A percentile compares a stretch with the other conserved stretches of the same genome.
These are phyloP conservation scores for Pestalotiopsis sp. DNA, from an alignment of 2,329 filamentous ascomycete genomes.

Conservation along the genomic window DNA sequence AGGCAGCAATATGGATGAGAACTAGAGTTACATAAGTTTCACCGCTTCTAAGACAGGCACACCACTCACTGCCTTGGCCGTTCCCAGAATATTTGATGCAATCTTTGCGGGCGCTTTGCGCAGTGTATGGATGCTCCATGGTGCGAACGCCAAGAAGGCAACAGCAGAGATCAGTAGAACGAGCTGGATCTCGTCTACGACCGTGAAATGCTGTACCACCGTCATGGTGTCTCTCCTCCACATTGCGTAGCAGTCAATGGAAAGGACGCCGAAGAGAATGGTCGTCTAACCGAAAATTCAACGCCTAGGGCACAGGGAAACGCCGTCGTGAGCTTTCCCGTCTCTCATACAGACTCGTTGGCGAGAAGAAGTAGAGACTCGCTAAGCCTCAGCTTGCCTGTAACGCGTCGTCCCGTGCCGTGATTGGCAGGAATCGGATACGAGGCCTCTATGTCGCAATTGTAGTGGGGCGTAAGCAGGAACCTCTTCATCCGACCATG, in stretches of 20 bases:
- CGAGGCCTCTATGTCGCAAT: not conserved
- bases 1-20: not conserved
- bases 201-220: not conserved
- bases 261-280: not conserved
- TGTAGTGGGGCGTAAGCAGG: not conserved
- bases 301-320: too few relatives aligned
- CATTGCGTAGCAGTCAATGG: not conserved
- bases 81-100: not conserved
- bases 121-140: not conserved
- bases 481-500: not conserved
- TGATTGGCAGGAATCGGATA: not conserved
- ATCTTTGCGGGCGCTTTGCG: not conserved
- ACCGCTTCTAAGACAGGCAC: too few relatives aligned
- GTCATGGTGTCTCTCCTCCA: not conserved
- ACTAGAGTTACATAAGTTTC: not conserved
- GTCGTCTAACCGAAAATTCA: not conserved
- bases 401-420: not conserved
- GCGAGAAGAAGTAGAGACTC: not conserved
- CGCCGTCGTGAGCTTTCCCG: not conserved
- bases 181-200: not conserved
- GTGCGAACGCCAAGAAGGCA: not conserved
- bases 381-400: not conserved
- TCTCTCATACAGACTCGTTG: not conserved
- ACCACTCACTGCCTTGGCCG: not conserved
- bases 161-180: not conserved